Percentiles rank a stretch among this genome's conserved stretches.
phyloP scores from a whole-genome alignment of 2,329 filamentous ascomycete genomes.

The Didymella keratinophila region DNA sequence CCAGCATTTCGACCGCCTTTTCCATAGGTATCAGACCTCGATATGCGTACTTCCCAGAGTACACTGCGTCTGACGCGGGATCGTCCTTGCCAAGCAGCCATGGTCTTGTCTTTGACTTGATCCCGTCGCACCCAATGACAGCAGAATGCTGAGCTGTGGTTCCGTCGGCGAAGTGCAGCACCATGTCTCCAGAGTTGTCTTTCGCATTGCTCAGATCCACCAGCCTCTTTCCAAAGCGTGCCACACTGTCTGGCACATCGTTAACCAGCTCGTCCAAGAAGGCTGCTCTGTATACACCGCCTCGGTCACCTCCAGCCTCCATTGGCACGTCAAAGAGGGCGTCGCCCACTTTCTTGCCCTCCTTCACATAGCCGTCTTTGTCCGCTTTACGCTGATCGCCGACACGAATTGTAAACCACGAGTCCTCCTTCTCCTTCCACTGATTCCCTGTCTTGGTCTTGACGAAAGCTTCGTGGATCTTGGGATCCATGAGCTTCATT shows the following conservation, averaged over 20 bases:
- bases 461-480: slow-evolving; percentile 51
- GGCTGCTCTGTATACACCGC: slow-evolving; percentile 57
- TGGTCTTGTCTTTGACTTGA: slow-evolving; percentile 65
- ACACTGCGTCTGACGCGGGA: slow-evolving; percentile 57
- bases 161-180: slow-evolving; percentile 57
- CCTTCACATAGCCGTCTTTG: slow-evolving; percentile 38
- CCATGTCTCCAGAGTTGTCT: slow-evolving; percentile 46
- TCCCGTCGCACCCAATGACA: slow-evolving; percentile 71
- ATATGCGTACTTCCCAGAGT: slow-evolving; percentile 69
- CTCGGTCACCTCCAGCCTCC: slow-evolving; percentile 37
- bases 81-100: slow-evolving; percentile 60
- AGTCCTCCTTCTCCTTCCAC: slow-evolving; percentile 31
- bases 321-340: slow-evolving; percentile 40
- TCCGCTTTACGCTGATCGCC: slow-evolving; percentile 44
- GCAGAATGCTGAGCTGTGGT: slow-evolving; percentile 55
- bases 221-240: slow-evolving; percentile 55
- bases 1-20: slow-evolving; percentile 58
- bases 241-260: slow-evolving; percentile 55
- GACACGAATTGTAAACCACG: slow-evolving; percentile 45
- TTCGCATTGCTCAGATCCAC: slow-evolving; percentile 38
- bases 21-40: slow-evolving; percentile 69
- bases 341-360: slow-evolving; percentile 43
- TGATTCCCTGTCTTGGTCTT: slow-evolving; percentile 53
- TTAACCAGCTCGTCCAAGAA: slow-evolving; percentile 61
- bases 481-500: slow-evolving; percentile 62